Percentiles rank a stretch among this genome's conserved stretches.
Evolutionary conservation across 2,329 filamentous ascomycete genomes (phyloP).

Genomic region (Aspergillus sp.): DNA sequence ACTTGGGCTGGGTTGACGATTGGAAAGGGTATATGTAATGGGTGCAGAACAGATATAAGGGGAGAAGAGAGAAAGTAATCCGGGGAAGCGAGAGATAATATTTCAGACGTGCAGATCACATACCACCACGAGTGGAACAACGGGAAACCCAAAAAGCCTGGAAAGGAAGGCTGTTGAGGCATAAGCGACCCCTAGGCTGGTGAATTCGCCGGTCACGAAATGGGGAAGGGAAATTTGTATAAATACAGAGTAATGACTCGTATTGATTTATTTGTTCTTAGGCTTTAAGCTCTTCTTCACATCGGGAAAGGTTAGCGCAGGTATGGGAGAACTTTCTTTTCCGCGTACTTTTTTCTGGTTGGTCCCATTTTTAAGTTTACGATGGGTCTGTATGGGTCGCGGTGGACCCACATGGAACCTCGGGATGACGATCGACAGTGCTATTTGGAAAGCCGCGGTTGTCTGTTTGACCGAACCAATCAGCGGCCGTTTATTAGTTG

Average conservation of each 20-base stretch:
- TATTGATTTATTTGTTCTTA: no score
- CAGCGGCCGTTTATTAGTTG: neutral
- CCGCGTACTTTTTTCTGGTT: neutral
- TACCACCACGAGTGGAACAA: no score
- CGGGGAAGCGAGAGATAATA: neutral
- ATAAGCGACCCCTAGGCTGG: no score
- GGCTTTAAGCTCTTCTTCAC: no score
- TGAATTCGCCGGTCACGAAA: no score
- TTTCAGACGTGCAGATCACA: neutral
- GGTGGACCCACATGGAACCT: slow-evolving; percentile 2
- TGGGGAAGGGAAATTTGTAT: no score
- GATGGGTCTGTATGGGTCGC: slow-evolving; percentile 3
- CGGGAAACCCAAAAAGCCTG: no score
- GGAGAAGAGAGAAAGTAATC: neutral
- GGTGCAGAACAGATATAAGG: no score
- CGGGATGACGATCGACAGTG: slow-evolving; percentile 8
- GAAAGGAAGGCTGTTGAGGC: no score
- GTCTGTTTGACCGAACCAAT: neutral
- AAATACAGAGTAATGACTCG: no score
- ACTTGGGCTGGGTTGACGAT: neutral
- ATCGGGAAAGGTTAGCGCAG: no score
- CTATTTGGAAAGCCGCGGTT: slow-evolving; percentile 12
- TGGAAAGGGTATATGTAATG: neutral
- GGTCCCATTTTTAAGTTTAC: neutral
- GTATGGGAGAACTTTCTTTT: no score